phyloP scores from a whole-genome alignment of 116 monocot species.

The Dioscorea cayenensis region DNA sequence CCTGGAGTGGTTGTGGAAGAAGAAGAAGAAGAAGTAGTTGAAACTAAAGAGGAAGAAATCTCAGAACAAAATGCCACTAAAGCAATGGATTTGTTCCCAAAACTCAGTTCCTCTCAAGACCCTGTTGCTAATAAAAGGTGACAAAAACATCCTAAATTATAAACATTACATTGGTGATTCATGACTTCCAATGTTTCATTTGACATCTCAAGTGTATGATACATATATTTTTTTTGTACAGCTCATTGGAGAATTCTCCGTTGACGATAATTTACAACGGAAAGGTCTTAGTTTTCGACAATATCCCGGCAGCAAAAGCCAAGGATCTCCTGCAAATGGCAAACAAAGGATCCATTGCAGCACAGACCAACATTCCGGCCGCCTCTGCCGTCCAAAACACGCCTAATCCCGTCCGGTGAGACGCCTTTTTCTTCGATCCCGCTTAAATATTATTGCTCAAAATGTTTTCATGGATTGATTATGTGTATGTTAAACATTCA shows the following conservation, averaged over 20 bases:
- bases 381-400: neutral
- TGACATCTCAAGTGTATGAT: neutral
- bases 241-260: constrained; percentile 18
- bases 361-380: neutral
- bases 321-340: constrained; percentile 46
- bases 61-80: neutral
- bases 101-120: neutral
- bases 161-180: neutral
- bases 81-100: constrained; percentile 3
- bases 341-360: neutral
- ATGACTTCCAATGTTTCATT: neutral
- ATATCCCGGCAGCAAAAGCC: constrained; percentile 45
- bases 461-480: too few species aligned
- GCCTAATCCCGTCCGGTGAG: too few species aligned
- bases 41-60: neutral
- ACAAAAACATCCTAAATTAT: neutral
- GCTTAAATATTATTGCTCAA: too few species aligned
- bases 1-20: constrained; percentile 3
- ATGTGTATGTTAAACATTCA: too few species aligned
- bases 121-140: neutral
- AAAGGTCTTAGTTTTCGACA: constrained; percentile 63
- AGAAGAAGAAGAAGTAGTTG: neutral
- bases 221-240: neutral
- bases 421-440: too few species aligned
- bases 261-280: constrained; percentile 81